Evolutionary conservation across 169 alveolate species (phyloP), one percentile per base, ranked within the genome.

Genomic region (Prorocentrum cordatum): DNA sequence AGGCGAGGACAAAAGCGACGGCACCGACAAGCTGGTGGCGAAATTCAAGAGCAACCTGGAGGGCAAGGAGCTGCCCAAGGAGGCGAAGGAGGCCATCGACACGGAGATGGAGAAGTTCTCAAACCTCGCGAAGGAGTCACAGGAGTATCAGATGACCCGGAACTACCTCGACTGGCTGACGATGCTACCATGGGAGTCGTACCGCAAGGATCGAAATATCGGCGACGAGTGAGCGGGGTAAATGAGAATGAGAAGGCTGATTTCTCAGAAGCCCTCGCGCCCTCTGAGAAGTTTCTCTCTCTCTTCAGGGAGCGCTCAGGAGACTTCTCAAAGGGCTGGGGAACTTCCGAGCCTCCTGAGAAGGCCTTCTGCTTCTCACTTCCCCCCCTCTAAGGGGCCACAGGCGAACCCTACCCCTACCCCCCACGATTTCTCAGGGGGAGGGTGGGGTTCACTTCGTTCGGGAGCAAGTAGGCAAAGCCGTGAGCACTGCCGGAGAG

Each of bases 141-240:
- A 82, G 42, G 91, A 82, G 91, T 82, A 82, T 36, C 91, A 82
- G 80, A 82, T 82, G 67, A 82, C 91, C 31, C 47, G 91, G 58
- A 82, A 82, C 80, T 82, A 82, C 54, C 35, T 82, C 70, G 91
- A 82, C 29, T 82, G 91, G 91, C 54, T 82, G 70, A 82, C 70
- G 26, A 42, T 45, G 61, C 31, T 64, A 80, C 91, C 91, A 7
- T 82, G 80, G 80, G 58, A 80, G n/a, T 79, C 64, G 26, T 64
- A 82, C 80, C 61, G 91, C 91, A 82, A 82, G 91, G 91, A 42
- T 39, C n/a, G n/a, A n/a, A n/a, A n/a, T n/a, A n/a, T n/a, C n/a
- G n/a, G n/a, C n/a, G n/a, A n/a, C n/a, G n/a, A n/a, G n/a, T n/a
- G n/a, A n/a, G n/a, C n/a, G n/a, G n/a, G n/a, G n/a, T n/a, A n/a